Evolutionary conservation across 1,284 basidiomycete genomes (phyloP).

Genomic region (Ganoderma lingzhi): DNA sequence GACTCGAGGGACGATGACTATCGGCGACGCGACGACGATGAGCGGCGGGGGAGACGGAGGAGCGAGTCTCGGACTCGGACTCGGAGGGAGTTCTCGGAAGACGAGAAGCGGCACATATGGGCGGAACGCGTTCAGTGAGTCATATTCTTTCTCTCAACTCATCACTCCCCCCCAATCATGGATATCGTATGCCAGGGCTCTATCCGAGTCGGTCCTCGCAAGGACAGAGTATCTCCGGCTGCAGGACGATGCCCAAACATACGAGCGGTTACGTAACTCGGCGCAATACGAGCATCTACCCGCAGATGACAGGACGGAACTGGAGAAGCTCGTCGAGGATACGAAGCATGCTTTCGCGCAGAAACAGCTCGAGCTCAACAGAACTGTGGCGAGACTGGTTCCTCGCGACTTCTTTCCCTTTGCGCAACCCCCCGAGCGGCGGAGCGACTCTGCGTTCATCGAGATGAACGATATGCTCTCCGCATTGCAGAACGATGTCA

Average conservation of each 20-base stretch:
- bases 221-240: slow-evolving; percentile 36
- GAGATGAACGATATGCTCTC: slow-evolving; percentile 40
- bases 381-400: slow-evolving; percentile 39
- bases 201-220: slow-evolving; percentile 38
- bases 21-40: slow-evolving; percentile 14
- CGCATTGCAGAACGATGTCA: slow-evolving; percentile 37
- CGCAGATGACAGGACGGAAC: slow-evolving; percentile 29
- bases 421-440: slow-evolving; percentile 25
- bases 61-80: slow-evolving; percentile 9
- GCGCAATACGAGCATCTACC: slow-evolving; percentile 28
- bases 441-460: slow-evolving; percentile 31
- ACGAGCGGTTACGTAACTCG: slow-evolving; percentile 34
- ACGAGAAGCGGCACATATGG: slow-evolving; percentile 42
- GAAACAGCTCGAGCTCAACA: slow-evolving; percentile 41
- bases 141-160: neutral
- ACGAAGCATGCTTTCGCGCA: slow-evolving; percentile 37
- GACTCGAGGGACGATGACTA: slow-evolving; percentile 3
- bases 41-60: slow-evolving; percentile 8
- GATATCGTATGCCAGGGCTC: slow-evolving; percentile 27
- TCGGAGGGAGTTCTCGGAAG: slow-evolving; percentile 30
- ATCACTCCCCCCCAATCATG: neutral
- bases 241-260: slow-evolving; percentile 35
- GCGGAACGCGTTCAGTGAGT: slow-evolving; percentile 43
- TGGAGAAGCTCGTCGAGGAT: slow-evolving; percentile 37
- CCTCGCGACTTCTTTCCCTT: slow-evolving; percentile 51